phyloP scores from a whole-genome alignment of 1,284 basidiomycete genomes.

The Mycosarcoma mackinlayi region DNA sequence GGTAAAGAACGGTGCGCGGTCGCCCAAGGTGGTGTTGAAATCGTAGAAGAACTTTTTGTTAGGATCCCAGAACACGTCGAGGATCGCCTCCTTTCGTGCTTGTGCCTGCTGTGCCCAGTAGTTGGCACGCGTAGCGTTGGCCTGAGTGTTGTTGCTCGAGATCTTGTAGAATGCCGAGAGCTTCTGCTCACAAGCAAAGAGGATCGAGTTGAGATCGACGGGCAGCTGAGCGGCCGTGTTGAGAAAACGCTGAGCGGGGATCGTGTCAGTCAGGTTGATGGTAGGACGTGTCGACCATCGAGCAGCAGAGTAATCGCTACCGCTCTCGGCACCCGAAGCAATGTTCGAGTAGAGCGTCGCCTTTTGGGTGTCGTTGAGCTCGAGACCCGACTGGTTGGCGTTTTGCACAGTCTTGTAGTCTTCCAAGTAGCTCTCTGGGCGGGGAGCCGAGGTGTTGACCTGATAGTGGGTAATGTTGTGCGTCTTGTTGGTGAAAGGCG shows the following conservation, averaged over 20 bases:
- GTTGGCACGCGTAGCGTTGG: conserved; percentile 66
- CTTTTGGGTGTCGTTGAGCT: conserved; percentile 71
- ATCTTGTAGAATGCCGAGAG: conserved; percentile 69
- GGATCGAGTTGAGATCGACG: conserved; percentile 84
- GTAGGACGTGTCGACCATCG: conserved; percentile 73
- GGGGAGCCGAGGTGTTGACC: conserved; percentile 80
- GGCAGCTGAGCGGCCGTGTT: conserved; percentile 79
- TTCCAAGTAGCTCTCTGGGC: conserved; percentile 78
- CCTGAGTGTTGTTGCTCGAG: conserved; percentile 71
- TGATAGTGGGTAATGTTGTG: conserved; percentile 78
- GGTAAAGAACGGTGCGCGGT: conserved; percentile 72
- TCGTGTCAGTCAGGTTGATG: conserved; percentile 70
- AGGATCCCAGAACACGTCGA: conserved; percentile 88
- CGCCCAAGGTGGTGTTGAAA: conserved; percentile 70
- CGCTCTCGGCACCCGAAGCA: conserved; percentile 85
- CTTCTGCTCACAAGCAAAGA: conserved; percentile 73
- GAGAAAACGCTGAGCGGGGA: conserved; percentile 76
- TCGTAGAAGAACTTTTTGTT: conserved; percentile 87
- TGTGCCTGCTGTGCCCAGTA: conserved; percentile 75
- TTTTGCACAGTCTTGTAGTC: conserved; percentile 79
- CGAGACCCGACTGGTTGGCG: conserved; percentile 72
- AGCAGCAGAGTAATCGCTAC: conserved; percentile 69
- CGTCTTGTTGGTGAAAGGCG: conserved; percentile 78
- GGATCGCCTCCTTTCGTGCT: conserved; percentile 76
- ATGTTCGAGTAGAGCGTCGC: conserved; percentile 85